Base-by-base conservation (phyloP, 2,329 filamentous ascomycete genomes). In the Epichloe aotearoae region DNA sequence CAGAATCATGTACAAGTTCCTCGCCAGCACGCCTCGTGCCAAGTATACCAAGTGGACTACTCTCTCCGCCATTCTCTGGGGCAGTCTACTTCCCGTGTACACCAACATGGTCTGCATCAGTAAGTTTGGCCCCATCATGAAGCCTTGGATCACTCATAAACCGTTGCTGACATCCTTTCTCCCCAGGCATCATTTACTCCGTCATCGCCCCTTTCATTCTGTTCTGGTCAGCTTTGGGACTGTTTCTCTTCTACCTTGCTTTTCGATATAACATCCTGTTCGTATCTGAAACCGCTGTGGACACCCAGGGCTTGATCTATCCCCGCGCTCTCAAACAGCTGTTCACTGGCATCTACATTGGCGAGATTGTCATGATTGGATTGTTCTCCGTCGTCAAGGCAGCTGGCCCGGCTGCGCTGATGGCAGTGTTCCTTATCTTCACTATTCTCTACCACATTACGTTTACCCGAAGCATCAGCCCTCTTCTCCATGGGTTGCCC, bases 181-280 rank as follows among this genome's bases (percentile, higher is more conserved):
- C 19, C 26, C 5, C 40, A 74, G 73, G 73, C 44, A 83, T 95
- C 57, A 84, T 82, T 17, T 95, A 94, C 62, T 82, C 88, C 2
- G 83, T 86, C 58, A 90, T 95, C 58, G 86, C 88, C 1, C 89
- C 89, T 0, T 69, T 95, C 4, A 82, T 95, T 49, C 74, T 95
- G 17, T 82, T 83, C 41, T 95, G 94, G 66, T 86, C 87, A 0
- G 81, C 83, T 1, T 71, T 90, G 39, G 88, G 85, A 36, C 77
- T 95, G 55, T 78, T 73, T 41, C 71, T 94, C 46, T 87, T 94
- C 70, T 93, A 94, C 66, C 74, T 88, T 49, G 85, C 87, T 50
- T 95, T 89, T 71, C 80, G 86, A 38, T 95, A 95, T 75, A 90
- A 91, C 67, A 67, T 95, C 49, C 73, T 95, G 20, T 95, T 87